Conservation (phyloP, 345 rosid genomes). For the Populus tremula region DNA sequence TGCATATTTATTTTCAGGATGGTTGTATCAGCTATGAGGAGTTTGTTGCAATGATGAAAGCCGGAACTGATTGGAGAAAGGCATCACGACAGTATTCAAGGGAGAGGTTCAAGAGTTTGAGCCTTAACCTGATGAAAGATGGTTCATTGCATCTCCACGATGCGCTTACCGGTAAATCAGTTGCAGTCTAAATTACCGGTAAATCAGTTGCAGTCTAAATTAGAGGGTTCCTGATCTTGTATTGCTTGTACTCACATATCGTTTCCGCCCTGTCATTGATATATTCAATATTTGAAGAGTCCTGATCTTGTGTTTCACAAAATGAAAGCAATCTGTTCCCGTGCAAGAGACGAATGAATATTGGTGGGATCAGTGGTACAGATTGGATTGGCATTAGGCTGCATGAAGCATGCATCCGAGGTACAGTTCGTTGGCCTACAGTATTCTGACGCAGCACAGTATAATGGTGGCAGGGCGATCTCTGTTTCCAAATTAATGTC, state of each 20-base stretch:
- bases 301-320: constrained; percentile 6
- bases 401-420: constrained; percentile 17
- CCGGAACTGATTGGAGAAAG: constrained; percentile 99
- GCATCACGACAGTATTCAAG: constrained; percentile 96
- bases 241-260: constrained; percentile 14
- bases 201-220: constrained; percentile 63
- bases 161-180: constrained; percentile 71
- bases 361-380: neutral
- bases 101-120: constrained; percentile 95
- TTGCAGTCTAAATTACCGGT: constrained; percentile 63
- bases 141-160: constrained; percentile 92
- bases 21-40: constrained; percentile 88
- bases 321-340: constrained; percentile 5
- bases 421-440: neutral
- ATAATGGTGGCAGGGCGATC: constrained; percentile 4
- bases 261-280: constrained; percentile 6
- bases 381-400: constrained; percentile 10
- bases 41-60: constrained; percentile 95
- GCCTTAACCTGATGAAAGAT: constrained; percentile 90
- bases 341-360: neutral
- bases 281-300: constrained; percentile 6
- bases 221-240: constrained; percentile 4
- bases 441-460: constrained; percentile 8
- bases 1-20: constrained; percentile 44
- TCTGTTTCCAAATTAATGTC: neutral